Evolutionary conservation across 345 rosid genomes (phyloP).

Genomic region (Jatropha curcas): DNA sequence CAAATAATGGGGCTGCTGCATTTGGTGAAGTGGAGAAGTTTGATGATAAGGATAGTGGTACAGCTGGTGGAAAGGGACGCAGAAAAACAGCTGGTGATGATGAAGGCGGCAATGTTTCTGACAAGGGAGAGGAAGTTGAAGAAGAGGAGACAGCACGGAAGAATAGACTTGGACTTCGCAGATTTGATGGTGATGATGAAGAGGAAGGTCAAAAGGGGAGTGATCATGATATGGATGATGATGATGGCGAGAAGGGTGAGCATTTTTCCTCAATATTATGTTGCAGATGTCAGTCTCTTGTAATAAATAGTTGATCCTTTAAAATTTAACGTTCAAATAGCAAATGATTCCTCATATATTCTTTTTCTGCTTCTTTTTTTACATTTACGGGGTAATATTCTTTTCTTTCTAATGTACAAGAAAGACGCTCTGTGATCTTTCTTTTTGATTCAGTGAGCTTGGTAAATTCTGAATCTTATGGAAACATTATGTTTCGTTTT

Average conservation of each 20-base stretch:
- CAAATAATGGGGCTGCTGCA: slow-evolving; percentile 81
- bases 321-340: not conserved
- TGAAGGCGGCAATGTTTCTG: slow-evolving; percentile 82
- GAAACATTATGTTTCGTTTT: not conserved
- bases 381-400: not conserved
- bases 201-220: slow-evolving; percentile 93
- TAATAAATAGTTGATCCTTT: not conserved
- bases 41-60: slow-evolving; percentile 65
- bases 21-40: slow-evolving; percentile 81
- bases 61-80: slow-evolving; percentile 68
- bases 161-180: slow-evolving; percentile 79
- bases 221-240: slow-evolving; percentile 91
- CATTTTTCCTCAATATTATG: not conserved
- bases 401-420: not conserved
- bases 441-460: not conserved
- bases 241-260: slow-evolving; percentile 92
- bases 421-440: not conserved
- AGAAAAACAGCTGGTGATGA: slow-evolving; percentile 69
- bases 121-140: slow-evolving; percentile 90
- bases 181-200: slow-evolving; percentile 71
- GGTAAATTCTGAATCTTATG: not conserved
- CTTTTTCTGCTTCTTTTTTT: not conserved
- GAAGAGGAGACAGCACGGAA: slow-evolving; percentile 86
- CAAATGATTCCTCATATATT: not conserved
- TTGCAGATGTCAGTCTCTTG: not conserved